phyloP scores from a whole-genome alignment of 2,329 filamentous ascomycete genomes.

The Ascochyta lentis region DNA sequence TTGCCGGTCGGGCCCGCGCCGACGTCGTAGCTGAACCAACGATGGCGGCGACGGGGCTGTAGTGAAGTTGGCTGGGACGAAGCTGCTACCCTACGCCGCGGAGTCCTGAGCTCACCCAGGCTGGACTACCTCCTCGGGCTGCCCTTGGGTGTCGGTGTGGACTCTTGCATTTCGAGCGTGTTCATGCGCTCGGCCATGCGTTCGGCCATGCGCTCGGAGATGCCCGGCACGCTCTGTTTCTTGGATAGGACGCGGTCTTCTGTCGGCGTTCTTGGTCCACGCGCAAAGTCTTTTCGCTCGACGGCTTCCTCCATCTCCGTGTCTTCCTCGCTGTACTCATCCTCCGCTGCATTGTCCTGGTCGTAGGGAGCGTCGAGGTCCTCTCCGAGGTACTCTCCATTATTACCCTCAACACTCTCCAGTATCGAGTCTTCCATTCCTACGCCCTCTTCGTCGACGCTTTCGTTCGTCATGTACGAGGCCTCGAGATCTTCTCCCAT shows the following conservation, averaged over 20 bases:
- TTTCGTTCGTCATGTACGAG: slow-evolving; percentile 63
- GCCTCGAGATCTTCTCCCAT: slow-evolving; percentile 58
- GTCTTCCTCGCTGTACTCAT: slow-evolving; percentile 34
- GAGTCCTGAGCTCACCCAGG: background rate
- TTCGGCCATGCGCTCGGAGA: slow-evolving; percentile 18
- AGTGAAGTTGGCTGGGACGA: background rate
- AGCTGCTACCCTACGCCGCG: background rate
- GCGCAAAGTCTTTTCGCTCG: background rate
- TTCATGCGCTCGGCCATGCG: slow-evolving; percentile 20
- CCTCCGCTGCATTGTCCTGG: slow-evolving; percentile 27
- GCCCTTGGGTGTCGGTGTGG: slow-evolving; percentile 29
- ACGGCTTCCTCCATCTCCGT: slow-evolving; percentile 23
- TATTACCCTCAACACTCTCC: slow-evolving; percentile 56
- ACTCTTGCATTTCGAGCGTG: slow-evolving; percentile 26
- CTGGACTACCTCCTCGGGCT: slow-evolving; percentile 20
- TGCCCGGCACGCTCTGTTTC: slow-evolving; percentile 8
- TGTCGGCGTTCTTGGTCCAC: slow-evolving; percentile 17
- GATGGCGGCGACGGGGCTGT: background rate
- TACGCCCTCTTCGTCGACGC: slow-evolving; percentile 52
- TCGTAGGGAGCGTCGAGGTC: slow-evolving; percentile 24
- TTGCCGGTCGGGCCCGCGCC: background rate
- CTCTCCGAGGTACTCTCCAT: slow-evolving; percentile 18
- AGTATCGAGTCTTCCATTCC: slow-evolving; percentile 56
- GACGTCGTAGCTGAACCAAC: background rate
- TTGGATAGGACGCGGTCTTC: background rate